Evolutionary conservation across 805 yeast genomes (phyloP), one percentile per base, ranked within the genome.

Genomic region (Nakazawaea ambrosiae): DNA sequence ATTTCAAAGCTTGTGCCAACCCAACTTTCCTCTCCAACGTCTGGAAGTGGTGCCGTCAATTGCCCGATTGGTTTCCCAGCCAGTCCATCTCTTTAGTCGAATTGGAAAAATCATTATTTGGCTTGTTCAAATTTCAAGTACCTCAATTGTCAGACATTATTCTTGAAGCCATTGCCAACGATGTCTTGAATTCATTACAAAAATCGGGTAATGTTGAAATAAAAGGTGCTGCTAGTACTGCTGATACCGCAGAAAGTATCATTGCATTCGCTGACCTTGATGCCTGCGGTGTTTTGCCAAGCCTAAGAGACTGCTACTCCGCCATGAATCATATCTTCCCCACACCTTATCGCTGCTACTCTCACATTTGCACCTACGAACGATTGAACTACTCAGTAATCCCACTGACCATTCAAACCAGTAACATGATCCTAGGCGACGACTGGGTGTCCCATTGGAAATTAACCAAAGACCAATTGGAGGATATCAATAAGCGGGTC

Each of bases 381-480:
- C n/a, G 33, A 26, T 31, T 27, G 45, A 37, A 24, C 33, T 45
- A 64, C 48, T 41, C 56, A 5, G 58, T 53, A 4, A 18, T 16
- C 14, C 18, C 33, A 27, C 20, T 12, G 48, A 58, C 12, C 10
- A 5, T 31, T 15, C 32, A 60, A 54, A 36, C 53, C 60, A 1
- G 55, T 66, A 4, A 37, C 27, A 37, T 37, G 40, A 28, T 37
- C 7, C 32, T 37, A 17, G 40, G 40, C 10, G 66, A 65, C 1
- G 76, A 76, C 41, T 80, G 87, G 87, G 73, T 77, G 0, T 66
- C 73, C 8, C 80, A 77, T 48, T 80, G 86, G 87, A 67, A 73
- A 34, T 46, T 80, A 11, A 64, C 79, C 0, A 65, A 68, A 3
- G 75, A 71, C 18, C 81, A 77, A 33, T 50, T 78, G 20, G 54